These are phyloP conservation scores for Davidsoniella virescens DNA, from an alignment of 2,329 filamentous ascomycete species.

Conservation along the genomic window DNA sequence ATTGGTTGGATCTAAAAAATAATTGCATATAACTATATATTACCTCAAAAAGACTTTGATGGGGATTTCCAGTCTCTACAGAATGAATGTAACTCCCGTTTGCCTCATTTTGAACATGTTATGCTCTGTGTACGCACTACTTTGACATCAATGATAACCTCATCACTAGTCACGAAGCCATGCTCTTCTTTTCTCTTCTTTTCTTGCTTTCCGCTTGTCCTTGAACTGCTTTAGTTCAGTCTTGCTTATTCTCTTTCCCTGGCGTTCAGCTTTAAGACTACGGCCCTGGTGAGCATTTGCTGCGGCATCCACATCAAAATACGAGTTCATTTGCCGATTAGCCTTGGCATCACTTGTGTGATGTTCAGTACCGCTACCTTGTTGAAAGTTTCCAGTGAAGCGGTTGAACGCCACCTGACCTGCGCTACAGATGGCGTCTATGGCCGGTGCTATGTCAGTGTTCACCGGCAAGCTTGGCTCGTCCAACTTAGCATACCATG, in stretches of 20 bases:
- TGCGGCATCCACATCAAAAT: constrained; percentile 88
- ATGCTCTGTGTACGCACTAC: too few species aligned
- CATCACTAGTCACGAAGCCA: constrained; percentile 42
- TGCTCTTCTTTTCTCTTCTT: constrained; percentile 84
- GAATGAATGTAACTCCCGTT: too few species aligned
- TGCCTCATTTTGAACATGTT: too few species aligned
- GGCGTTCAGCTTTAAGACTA: constrained; percentile 80
- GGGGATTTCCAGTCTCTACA: too few species aligned
- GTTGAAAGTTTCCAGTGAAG: constrained; percentile 74
- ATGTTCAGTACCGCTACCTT: constrained; percentile 51
- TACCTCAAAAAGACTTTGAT: too few species aligned
- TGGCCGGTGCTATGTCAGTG: constrained; percentile 20
- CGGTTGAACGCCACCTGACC: constrained; percentile 67
- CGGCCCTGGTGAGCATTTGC: constrained; percentile 81
- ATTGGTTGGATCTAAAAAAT: background rate
- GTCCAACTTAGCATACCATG: constrained; percentile 64
- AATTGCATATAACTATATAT: too few species aligned
- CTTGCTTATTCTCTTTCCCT: constrained; percentile 69
- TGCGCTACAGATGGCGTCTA: constrained; percentile 20
- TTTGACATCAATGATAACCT: background rate
- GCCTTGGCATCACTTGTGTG: constrained; percentile 82
- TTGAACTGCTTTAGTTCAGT: constrained; percentile 81
- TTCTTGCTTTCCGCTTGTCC: constrained; percentile 73
- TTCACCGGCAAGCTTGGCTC: constrained; percentile 19
- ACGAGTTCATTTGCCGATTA: constrained; percentile 76